phyloP scores from a whole-genome alignment of 768 basidiomycete species.

The Tylopilus subfusipes region DNA sequence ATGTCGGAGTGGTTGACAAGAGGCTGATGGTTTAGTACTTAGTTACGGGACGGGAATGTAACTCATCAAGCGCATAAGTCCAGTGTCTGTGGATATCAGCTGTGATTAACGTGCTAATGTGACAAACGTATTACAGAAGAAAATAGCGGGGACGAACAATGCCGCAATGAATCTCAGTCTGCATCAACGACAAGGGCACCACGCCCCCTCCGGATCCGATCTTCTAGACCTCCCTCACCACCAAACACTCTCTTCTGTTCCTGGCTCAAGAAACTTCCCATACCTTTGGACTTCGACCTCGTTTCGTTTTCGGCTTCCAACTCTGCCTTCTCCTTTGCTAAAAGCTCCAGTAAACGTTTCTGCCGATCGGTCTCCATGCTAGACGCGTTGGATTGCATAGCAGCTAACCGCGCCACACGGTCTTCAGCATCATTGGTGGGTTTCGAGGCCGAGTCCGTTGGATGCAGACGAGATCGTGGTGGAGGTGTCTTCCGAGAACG shows the following conservation, averaged over 20 bases:
- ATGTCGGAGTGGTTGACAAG: background rate
- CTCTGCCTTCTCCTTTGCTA: constrained; percentile 78
- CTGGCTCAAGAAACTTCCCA: constrained; percentile 75
- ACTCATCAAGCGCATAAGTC: background rate
- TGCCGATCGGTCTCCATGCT: constrained; percentile 65
- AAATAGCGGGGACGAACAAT: too few species aligned
- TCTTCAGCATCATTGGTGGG: constrained; percentile 39
- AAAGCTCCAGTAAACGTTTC: constrained; percentile 60
- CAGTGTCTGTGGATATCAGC: background rate
- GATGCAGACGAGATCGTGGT: constrained; percentile 18
- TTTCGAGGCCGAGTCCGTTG: constrained; percentile 11
- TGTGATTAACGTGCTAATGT: constrained; percentile 1
- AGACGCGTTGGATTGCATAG: constrained; percentile 80
- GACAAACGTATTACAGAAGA: constrained; percentile 7
- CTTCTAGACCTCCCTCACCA: constrained; percentile 72
- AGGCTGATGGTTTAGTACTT: background rate
- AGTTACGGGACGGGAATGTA: background rate
- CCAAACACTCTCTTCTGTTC: constrained; percentile 87
- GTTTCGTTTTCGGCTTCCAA: constrained; percentile 66
- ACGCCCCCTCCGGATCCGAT: constrained; percentile 69
- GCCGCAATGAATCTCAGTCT: constrained; percentile 19
- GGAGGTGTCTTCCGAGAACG: constrained; percentile 47
- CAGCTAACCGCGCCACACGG: constrained; percentile 82
- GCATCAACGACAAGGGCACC: constrained; percentile 65
- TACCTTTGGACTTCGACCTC: constrained; percentile 68